Evolutionary conservation across 768 basidiomycete genomes (phyloP), one percentile per base, ranked within the genome.

Genomic region (Lactarius akahatsu): DNA sequence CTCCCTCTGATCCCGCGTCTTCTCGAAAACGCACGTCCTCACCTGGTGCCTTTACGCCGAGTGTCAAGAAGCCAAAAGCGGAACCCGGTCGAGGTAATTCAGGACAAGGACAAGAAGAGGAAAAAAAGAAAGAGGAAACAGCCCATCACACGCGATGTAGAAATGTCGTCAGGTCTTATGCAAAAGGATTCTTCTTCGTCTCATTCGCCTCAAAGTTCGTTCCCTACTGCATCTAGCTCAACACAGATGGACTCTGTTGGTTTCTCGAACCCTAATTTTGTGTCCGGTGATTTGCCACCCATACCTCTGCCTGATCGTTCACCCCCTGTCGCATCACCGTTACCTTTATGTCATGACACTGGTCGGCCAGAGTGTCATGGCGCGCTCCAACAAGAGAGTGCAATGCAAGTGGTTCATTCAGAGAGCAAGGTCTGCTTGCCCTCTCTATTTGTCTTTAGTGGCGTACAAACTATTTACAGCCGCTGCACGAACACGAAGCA

Each of bases 401-500:
- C 16, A 30, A 15, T 20, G 8, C 32, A 28, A 7, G 28, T 6
- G 15, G 34, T 26, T 56, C 38, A 40, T 40, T 30, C 36, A 4
- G 54, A 56, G 28, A 56, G 16, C 67, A 47, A 68, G 67, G 67
- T 65, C 47, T 57, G 64, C 43, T 50, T 47, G n/a, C 15, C n/a
- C 16, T 56, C 52, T 57, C 23, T 40, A 16, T 57, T 38, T 40
- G 11, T 40, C n/a, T 59, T 9, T 63, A 16, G 16, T 43, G 40
- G 26, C 34, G 11, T 30, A 55, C 50, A 43, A 59, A 55, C 50
- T 36, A 36, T 59, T 43, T 47, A 43, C n/a, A 71, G 68, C 63
- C 68, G n/a, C 64, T 64, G 34, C 64, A n/a, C 41, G 50, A 62
- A n/a, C 86, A 91, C 69, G 80, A 86, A 76, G 71, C 77, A 10